Base-by-base conservation (phyloP, 345 rosid species). In the Excoecaria cochinchinensis region DNA sequence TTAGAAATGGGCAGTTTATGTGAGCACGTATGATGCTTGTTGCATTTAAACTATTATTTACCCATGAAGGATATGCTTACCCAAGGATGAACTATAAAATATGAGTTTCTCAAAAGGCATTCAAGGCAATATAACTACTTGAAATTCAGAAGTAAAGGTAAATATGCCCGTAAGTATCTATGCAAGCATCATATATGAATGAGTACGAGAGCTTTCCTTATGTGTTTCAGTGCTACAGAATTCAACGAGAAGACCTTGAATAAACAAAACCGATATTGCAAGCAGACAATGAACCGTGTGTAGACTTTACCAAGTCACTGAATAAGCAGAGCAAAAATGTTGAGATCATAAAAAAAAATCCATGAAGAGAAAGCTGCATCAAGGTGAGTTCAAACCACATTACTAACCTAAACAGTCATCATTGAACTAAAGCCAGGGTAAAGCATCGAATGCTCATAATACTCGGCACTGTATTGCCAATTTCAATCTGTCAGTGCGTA, bases 271-370 rank as follows among this genome's bases (percentile, higher is more conserved):
- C 22, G 31, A 24, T 21, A 71, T 36, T 31, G 46, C 65, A 53
- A 17, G 67, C 65, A 10, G 62, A 62, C 8, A 44, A 44, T n/a
- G 60, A 72, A n/a, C 22, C 7, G 13, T 58, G 58, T 3, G 38
- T 55, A 51, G 15, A 55, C 14, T 24, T 24, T 0, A 3, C 22
- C 63, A 14, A 22, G 2, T 76, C 51, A 52, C 36, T 71, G 58
- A 25, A 68, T 70, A 62, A 72, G 6, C 31, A 12, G 53, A 66
- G 31, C n/a, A 46, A 62, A 15, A 71, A 63, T 56, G 16, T 24
- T 55, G 56, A 70, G 24, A 67, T 63, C 46, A 19, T 46, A 11
- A 25, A 8, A 67, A 67, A 57, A 70, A 16, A 61, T 48, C 48
- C 14, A 19, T 36, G 21, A 65, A 69, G 13, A 47, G 50, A 36